phyloP scores from a whole-genome alignment of 202 grass and related monocot genomes.

The Musa balbisiana region DNA sequence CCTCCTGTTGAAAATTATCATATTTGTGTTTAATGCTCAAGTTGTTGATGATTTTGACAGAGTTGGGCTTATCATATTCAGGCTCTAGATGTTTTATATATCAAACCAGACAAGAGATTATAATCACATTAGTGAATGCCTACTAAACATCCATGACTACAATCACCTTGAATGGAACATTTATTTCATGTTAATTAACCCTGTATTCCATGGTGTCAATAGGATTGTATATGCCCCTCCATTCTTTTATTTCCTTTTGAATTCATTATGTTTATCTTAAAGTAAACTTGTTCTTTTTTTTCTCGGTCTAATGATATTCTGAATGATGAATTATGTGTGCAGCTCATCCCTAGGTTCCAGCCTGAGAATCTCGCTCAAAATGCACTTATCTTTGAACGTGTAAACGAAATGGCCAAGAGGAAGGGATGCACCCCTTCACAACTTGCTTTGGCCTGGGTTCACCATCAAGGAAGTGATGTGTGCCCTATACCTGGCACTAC shows the following conservation, averaged over 20 bases:
- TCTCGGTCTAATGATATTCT: neutral
- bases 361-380: constrained; percentile 53
- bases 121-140: neutral
- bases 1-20: too few relatives aligned
- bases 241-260: neutral
- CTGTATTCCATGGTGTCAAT: neutral
- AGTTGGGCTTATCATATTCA: too few relatives aligned
- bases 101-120: neutral
- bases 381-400: constrained; percentile 40
- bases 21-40: too few relatives aligned
- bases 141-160: neutral
- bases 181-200: neutral
- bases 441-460: constrained; percentile 54
- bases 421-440: constrained; percentile 77
- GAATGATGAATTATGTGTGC: neutral
- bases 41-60: too few relatives aligned
- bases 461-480: constrained; percentile 56
- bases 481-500: constrained; percentile 73
- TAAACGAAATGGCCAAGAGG: constrained; percentile 41
- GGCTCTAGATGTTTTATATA: neutral
- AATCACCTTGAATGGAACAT: neutral
- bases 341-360: constrained; percentile 49
- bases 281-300: neutral
- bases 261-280: neutral
- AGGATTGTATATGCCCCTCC: neutral